Percentiles rank a stretch among this genome's conserved stretches.
Conservation (phyloP, 768 basidiomycete species). For the Naganishia randhawae region DNA sequence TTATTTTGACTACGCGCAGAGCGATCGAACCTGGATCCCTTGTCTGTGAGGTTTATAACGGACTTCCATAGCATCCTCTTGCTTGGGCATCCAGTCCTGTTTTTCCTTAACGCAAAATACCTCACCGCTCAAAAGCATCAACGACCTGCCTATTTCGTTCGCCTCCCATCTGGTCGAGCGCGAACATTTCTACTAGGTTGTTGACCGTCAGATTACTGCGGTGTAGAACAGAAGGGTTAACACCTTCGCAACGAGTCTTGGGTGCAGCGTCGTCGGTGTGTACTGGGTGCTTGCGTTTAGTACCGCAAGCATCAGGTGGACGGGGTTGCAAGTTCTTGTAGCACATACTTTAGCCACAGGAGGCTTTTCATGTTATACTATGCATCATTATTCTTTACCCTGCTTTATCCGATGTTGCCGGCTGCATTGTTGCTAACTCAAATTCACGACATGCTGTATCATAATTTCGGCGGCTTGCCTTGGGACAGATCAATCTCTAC, state of each 20-base stretch:
- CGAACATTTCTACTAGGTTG: slow-evolving; percentile 22
- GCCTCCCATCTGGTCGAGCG: slow-evolving; percentile 23
- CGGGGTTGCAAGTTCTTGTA: slow-evolving; percentile 32
- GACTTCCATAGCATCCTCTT: background rate
- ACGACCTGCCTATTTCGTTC: slow-evolving; percentile 17
- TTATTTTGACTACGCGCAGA: slow-evolving; percentile 1
- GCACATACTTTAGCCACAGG: slow-evolving; percentile 15
- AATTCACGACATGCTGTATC: background rate
- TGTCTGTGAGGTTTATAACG: background rate
- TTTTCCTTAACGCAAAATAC: slow-evolving; percentile 25
- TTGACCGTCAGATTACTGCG: slow-evolving; percentile 27
- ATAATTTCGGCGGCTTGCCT: background rate
- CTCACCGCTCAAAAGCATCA: slow-evolving; percentile 28
- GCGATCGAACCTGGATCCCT: background rate
- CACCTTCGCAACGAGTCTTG: slow-evolving; percentile 26
- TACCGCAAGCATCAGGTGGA: slow-evolving; percentile 20
- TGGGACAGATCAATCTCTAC: no score
- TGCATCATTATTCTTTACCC: background rate
- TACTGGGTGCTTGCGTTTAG: slow-evolving; percentile 21
- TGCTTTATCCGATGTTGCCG: background rate
- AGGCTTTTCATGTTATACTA: background rate
- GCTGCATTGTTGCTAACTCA: background rate
- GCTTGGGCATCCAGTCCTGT: background rate
- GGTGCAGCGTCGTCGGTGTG: slow-evolving; percentile 30
- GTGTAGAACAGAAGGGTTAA: slow-evolving; percentile 19